Conservation (phyloP, 495 filamentous ascomycete genomes). For the Melanomma pulvis-pyrius region DNA sequence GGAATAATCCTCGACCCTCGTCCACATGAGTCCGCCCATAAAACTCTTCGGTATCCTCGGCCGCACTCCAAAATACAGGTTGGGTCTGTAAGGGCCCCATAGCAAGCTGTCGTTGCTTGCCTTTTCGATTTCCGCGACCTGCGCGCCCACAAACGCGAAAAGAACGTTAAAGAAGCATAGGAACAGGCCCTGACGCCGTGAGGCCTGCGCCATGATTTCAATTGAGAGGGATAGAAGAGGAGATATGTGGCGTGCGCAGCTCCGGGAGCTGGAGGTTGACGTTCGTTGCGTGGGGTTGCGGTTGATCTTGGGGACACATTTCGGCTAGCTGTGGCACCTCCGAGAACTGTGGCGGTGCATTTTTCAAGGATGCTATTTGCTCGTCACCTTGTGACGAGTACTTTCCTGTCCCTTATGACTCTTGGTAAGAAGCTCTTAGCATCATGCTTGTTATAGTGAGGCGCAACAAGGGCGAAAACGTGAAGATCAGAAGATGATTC, state of each 20-base stretch:
- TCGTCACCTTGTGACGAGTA: background rate
- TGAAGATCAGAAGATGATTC: too few species aligned
- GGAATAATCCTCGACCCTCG: conserved; percentile 77
- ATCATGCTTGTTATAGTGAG: too few species aligned
- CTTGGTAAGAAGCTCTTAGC: too few species aligned
- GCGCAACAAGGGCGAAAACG: too few species aligned
- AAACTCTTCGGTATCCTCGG: conserved; percentile 86
- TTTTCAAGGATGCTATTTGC: background rate
- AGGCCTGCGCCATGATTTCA: conserved; percentile 4
- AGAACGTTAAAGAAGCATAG: conserved; percentile 3
- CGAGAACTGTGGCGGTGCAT: background rate
- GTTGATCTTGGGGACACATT: conserved; percentile 20
- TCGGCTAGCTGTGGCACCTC: background rate
- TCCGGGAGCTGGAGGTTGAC: background rate
- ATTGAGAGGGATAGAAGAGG: background rate
- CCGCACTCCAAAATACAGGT: conserved; percentile 92
- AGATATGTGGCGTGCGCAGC: background rate
- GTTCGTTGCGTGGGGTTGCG: background rate
- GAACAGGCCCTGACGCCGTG: background rate
- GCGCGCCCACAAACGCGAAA: conserved; percentile 16
- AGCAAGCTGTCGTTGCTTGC: conserved; percentile 81
- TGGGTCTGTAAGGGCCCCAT: conserved; percentile 96
- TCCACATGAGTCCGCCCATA: conserved; percentile 85
- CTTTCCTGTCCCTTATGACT: too few species aligned
- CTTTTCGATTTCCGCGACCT: conserved; percentile 43